Percentiles rank a stretch among this genome's conserved stretches.
These are phyloP conservation scores for Viola odorata DNA, from an alignment of 345 rosid genomes.

Conservation along the genomic window DNA sequence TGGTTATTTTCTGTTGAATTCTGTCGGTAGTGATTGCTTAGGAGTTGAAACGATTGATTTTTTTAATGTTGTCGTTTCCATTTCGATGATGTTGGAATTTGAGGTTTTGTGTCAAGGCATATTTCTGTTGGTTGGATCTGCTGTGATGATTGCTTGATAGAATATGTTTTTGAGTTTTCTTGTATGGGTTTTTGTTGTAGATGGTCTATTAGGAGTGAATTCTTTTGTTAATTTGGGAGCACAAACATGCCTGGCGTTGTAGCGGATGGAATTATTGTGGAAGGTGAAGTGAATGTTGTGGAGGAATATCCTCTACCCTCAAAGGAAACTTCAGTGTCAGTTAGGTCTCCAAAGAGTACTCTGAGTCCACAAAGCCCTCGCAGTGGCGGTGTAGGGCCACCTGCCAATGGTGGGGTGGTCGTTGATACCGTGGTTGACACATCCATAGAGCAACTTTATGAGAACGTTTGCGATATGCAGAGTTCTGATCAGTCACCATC, in stretches of 20 bases:
- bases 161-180: conserved; percentile 2
- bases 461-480: conserved; percentile 34
- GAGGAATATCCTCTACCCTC: conserved; percentile 26
- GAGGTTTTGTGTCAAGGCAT: conserved; percentile 3
- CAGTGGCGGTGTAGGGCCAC: conserved; percentile 12
- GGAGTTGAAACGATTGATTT: conserved; percentile 9
- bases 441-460: conserved; percentile 33
- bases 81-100: conserved; percentile 8
- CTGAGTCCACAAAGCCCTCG: conserved; percentile 29
- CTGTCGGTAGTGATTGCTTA: conserved; percentile 4
- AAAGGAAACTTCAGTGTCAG: conserved; percentile 36
- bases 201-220: conserved; percentile 17
- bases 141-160: conserved; percentile 20
- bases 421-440: conserved; percentile 18
- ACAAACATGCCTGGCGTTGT: conserved; percentile 49
- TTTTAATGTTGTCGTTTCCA: conserved; percentile 12
- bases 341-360: conserved; percentile 28
- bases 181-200: conserved; percentile 17
- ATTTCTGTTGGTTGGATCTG: conserved; percentile 23
- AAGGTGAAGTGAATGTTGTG: conserved; percentile 24
- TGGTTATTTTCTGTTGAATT: conserved; percentile 7
- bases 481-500: conserved; percentile 31
- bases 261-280: conserved; percentile 43
- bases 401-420: conserved; percentile 16
- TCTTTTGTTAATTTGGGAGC: conserved; percentile 22